Conservation (phyloP, 2,329 filamentous ascomycete genomes). For the Fusarium coicis region DNA sequence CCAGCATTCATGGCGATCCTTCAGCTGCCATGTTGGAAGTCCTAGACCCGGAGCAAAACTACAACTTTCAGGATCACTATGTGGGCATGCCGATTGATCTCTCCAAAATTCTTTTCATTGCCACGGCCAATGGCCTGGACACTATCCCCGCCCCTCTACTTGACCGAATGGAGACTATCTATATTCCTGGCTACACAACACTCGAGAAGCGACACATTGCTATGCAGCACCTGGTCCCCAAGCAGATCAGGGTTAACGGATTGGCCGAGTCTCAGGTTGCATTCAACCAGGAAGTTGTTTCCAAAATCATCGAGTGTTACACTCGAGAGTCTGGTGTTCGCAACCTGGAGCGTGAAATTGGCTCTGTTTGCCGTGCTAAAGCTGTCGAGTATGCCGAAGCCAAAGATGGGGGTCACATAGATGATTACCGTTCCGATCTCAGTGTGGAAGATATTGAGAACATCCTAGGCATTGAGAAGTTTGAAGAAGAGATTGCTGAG, state of each 20-base stretch:
- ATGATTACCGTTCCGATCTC: constrained; percentile 78
- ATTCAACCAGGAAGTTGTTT: constrained; percentile 85
- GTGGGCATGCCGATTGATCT: constrained; percentile 95
- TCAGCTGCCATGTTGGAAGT: constrained; percentile 98
- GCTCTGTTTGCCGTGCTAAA: constrained; percentile 92
- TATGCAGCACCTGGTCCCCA: constrained; percentile 91
- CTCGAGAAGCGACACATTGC: constrained; percentile 97
- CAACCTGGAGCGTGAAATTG: constrained; percentile 95
- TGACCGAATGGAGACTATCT: constrained; percentile 97
- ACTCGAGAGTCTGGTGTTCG: constrained; percentile 96
- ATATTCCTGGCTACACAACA: constrained; percentile 93
- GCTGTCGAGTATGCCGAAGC: constrained; percentile 95
- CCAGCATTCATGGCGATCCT: constrained; percentile 94
- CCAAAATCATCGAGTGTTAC: constrained; percentile 96
- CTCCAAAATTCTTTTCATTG: constrained; percentile 96
- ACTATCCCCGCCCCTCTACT: constrained; percentile 94
- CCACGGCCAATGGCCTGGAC: constrained; percentile 93
- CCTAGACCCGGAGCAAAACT: constrained; percentile 95
- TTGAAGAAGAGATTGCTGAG: constrained; percentile 95
- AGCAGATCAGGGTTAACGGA: constrained; percentile 92
- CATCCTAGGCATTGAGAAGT: constrained; percentile 92
- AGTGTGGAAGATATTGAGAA: constrained; percentile 84
- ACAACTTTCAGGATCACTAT: constrained; percentile 95
- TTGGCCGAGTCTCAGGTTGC: constrained; percentile 78
- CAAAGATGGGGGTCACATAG: constrained; percentile 75